Evolutionary conservation across 2,329 filamentous ascomycete genomes (phyloP).

Genomic region (Beauveria varroae): DNA sequence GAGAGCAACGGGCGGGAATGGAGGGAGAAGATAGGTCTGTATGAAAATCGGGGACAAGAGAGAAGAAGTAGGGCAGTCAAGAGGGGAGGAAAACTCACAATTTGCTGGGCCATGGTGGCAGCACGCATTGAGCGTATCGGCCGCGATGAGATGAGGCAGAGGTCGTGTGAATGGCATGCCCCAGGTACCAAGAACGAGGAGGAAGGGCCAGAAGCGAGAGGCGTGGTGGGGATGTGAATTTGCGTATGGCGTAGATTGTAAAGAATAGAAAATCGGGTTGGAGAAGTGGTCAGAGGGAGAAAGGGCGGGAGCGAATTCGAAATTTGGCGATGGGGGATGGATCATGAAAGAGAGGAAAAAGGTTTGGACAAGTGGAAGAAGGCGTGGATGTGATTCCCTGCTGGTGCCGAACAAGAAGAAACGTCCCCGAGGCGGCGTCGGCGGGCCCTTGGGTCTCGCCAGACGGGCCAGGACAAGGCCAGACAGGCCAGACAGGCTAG

Average conservation of each 20-base stretch:
- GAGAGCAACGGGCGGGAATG: constrained; percentile 2
- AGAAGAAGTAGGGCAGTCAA: constrained; percentile 9
- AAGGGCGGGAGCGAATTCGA: background rate
- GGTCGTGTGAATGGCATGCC: constrained; percentile 22
- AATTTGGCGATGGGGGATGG: constrained; percentile 3
- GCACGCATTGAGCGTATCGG: constrained; percentile 25
- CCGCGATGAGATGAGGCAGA: constrained; percentile 24
- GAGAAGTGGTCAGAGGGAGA: background rate
- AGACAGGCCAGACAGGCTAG: background rate
- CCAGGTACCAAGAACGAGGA: constrained; percentile 16
- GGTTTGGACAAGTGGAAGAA: constrained; percentile 11
- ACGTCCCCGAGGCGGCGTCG: constrained; percentile 29
- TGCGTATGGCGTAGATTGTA: background rate
- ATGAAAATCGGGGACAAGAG: constrained; percentile 13
- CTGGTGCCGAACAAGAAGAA: constrained; percentile 29
- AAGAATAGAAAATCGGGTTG: background rate
- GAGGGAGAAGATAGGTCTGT: constrained; percentile 16
- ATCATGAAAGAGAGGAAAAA: constrained; percentile 5
- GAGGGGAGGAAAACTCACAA: constrained; percentile 21
- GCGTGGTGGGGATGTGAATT: background rate
- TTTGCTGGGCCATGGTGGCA: constrained; percentile 33
- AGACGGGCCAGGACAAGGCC: background rate
- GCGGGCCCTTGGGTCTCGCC: constrained; percentile 15
- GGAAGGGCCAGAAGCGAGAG: constrained; percentile 13
- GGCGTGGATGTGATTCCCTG: constrained; percentile 22